phyloP scores from a whole-genome alignment of 1,284 basidiomycete species.

The Fomitiporia mediterranea region DNA sequence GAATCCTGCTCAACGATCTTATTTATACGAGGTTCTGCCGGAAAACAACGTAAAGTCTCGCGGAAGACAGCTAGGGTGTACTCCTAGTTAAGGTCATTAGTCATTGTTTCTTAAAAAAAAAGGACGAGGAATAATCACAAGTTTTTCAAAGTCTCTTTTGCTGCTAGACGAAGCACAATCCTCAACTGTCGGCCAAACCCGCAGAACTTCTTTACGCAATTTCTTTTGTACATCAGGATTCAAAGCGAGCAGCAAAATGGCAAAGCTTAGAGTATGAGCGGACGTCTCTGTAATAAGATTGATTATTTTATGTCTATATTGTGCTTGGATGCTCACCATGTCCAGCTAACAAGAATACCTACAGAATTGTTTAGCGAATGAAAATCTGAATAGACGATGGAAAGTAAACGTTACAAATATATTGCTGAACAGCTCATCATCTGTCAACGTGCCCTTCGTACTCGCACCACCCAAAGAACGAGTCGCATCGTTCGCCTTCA shows the following conservation, averaged over 20 bases:
- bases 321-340: slow-evolving; percentile 3
- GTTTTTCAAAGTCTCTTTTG: slow-evolving; percentile 26
- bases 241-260: slow-evolving; percentile 31
- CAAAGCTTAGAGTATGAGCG: slow-evolving; percentile 33
- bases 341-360: slow-evolving; percentile 11
- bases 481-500: slow-evolving; percentile 13
- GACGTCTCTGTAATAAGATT: slow-evolving; percentile 29
- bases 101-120: background rate
- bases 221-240: slow-evolving; percentile 33
- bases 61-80: slow-evolving; percentile 30
- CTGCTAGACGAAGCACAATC: slow-evolving; percentile 6
- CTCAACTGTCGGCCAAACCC: slow-evolving; percentile 23
- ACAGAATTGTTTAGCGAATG: background rate
- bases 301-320: background rate
- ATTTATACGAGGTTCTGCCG: slow-evolving; percentile 34
- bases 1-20: slow-evolving; percentile 37
- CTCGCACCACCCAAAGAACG: background rate
- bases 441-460: slow-evolving; percentile 9
- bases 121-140: slow-evolving; percentile 21
- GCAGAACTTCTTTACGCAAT: slow-evolving; percentile 29
- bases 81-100: slow-evolving; percentile 11
- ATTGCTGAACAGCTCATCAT: slow-evolving; percentile 17
- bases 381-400: background rate
- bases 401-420: slow-evolving; percentile 12
- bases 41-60: slow-evolving; percentile 35